Evolutionary conservation across 202 grass and related monocot species (phyloP).

Genomic region (Tripidium arundinaceum): DNA sequence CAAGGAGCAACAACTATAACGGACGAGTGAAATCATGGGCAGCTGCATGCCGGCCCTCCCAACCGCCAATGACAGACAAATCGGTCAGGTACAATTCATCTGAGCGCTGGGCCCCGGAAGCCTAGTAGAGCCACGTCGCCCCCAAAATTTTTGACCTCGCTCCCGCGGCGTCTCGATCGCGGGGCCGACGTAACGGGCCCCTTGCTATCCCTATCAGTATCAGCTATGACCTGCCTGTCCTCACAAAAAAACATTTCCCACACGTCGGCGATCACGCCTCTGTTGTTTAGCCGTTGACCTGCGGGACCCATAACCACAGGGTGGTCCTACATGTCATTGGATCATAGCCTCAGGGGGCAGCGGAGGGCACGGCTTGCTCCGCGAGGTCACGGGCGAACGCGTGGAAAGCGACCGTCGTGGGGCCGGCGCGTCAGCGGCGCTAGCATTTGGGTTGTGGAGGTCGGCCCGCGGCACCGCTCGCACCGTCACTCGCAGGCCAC

Average conservation of each 20-base stretch:
- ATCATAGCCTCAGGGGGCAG: not conserved
- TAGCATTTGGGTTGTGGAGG: not conserved
- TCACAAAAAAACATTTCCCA: not conserved
- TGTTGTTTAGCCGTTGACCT: not conserved
- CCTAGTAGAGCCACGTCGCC: not conserved
- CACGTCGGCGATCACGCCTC: not conserved
- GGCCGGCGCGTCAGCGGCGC: not conserved
- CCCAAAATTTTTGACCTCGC: not conserved
- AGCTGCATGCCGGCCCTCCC: no score
- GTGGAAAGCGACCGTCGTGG: not conserved
- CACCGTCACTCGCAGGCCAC: not conserved
- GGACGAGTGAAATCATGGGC: not conserved
- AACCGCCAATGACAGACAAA: no score
- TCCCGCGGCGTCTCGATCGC: not conserved
- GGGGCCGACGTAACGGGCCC: not conserved
- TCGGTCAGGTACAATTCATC: not conserved
- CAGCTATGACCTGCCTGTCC: not conserved
- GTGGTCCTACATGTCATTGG: not conserved
- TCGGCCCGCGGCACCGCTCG: not conserved
- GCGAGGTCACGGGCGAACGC: not conserved
- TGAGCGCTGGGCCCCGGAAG: not conserved
- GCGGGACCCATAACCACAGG: fast-evolving
- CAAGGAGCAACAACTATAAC: no score
- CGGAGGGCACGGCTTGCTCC: not conserved
- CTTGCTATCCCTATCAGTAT: not conserved